Base-by-base conservation (phyloP, 2,329 filamentous ascomycete genomes). In the Paramyrothecium sp. region DNA sequence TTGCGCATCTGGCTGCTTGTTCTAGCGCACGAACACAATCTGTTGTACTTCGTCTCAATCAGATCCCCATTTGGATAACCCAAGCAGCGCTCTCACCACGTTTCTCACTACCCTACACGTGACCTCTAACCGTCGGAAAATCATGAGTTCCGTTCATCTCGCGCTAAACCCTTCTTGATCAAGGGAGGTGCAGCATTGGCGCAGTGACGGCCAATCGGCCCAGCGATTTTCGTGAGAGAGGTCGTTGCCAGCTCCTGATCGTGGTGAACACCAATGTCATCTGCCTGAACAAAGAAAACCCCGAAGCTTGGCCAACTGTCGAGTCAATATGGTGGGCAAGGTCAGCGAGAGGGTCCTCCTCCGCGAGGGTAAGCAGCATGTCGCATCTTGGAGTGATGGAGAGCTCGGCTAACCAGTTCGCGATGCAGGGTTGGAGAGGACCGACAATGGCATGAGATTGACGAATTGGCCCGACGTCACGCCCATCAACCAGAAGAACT, bases 401-500 rank as follows among this genome's bases (percentile, higher is more conserved):
- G 56, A 60, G n/a, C 54, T 53, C 51, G 60, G 60, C 65, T 70
- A 62, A 71, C 65, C 33, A 58, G 34, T 44, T 55, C 48, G 47
- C 51, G 46, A 23, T 22, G 41, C 71, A 97, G 94, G 95, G 63
- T 87, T 99, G 63, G 92, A 96, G 78, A 86, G 94, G 71, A 98
- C 95, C 59, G 95, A 99, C 80, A 99, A 99, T 85, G 93, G 94
- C 77, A 94, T 99, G 89, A 95, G 93, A 71, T 86, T 95, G 70
- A 91, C 92, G 51, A 96, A 84, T 73, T 99, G 95, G 94, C 94
- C 95, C 11, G 89, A 95, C 69, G 88, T 97, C 57, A 83, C 86
- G 48, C 91, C 95, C 67, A 99, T 99, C 76, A 99, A 99, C 72
- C 95, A 99, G 75, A 99, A 99, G 80, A 99, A 99, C 75, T 99